Percentiles rank a stretch among this genome's conserved stretches.
These are phyloP conservation scores for Infundibulicybe gibba DNA, from an alignment of 768 basidiomycete genomes.

Conservation along the genomic window DNA sequence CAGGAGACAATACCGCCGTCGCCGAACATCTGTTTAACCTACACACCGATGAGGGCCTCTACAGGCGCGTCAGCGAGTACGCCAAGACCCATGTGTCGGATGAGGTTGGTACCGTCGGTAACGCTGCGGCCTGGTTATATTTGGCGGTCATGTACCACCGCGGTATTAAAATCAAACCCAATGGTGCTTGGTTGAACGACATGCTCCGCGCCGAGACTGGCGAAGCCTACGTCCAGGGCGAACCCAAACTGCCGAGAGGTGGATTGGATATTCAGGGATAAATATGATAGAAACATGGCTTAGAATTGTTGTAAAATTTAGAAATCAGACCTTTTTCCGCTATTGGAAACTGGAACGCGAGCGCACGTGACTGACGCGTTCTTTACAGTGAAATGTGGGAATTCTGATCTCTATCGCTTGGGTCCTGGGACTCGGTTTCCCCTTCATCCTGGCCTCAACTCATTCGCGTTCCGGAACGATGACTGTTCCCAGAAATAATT, in stretches of 20 bases:
- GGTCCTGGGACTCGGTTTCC: too few relatives aligned
- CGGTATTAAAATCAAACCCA: constrained; percentile 73
- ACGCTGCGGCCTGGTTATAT: constrained; percentile 58
- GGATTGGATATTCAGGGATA: constrained; percentile 53
- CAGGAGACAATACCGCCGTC: constrained; percentile 73
- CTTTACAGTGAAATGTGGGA: too few relatives aligned
- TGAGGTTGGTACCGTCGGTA: constrained; percentile 83
- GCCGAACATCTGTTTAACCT: constrained; percentile 76
- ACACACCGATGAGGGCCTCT: constrained; percentile 69
- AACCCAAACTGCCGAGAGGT: constrained; percentile 69
- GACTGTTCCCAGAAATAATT: too few relatives aligned
- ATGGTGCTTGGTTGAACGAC: constrained; percentile 85
- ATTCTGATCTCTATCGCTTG: too few relatives aligned
- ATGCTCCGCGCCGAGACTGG: constrained; percentile 72
- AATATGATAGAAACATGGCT: constrained; percentile 1
- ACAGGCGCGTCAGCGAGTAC: constrained; percentile 58
- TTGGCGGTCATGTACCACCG: constrained; percentile 79
- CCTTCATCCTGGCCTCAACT: too few relatives aligned
- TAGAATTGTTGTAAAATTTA: constrained; percentile 1
- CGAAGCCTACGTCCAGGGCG: constrained; percentile 60
- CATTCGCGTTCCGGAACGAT: too few relatives aligned
- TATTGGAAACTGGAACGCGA: neutral
- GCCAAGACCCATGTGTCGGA: constrained; percentile 78
- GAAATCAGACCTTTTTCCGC: neutral
- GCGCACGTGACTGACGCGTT: too few relatives aligned